Conservation (phyloP, 1,284 basidiomycete genomes). For the Ustilago loliicola region DNA sequence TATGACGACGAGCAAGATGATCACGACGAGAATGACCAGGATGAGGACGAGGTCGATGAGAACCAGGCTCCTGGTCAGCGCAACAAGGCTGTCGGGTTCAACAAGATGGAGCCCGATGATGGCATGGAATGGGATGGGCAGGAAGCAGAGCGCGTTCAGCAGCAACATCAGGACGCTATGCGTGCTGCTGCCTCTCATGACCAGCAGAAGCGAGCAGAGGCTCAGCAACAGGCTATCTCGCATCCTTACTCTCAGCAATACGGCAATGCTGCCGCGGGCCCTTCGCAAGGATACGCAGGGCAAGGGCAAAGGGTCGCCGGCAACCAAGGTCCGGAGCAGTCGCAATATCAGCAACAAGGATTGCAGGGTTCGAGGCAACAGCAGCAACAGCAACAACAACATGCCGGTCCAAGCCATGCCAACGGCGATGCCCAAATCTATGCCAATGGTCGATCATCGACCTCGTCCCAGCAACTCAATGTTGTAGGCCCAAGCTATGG, state of each 20-base stretch:
- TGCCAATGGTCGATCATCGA: slow-evolving; percentile 31
- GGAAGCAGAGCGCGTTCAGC: slow-evolving; percentile 70
- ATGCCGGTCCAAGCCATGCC: slow-evolving; percentile 9
- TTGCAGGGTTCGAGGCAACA: slow-evolving; percentile 58
- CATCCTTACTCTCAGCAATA: slow-evolving; percentile 34
- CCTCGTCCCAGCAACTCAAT: slow-evolving; percentile 25
- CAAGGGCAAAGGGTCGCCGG: slow-evolving; percentile 11
- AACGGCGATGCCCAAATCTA: slow-evolving; percentile 20
- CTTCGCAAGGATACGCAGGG: slow-evolving; percentile 20
- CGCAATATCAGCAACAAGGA: slow-evolving; percentile 62
- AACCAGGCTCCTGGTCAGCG: slow-evolving; percentile 13
- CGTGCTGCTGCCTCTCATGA: slow-evolving; percentile 22
- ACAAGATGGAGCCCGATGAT: slow-evolving; percentile 73
- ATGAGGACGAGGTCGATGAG: slow-evolving; percentile 8
- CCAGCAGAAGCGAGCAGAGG: slow-evolving; percentile 22
- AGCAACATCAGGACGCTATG: slow-evolving; percentile 43
- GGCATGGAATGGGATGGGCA: slow-evolving; percentile 73
- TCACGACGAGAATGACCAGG: slow-evolving; percentile 20
- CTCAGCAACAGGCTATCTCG: slow-evolving; percentile 25
- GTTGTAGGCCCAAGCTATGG: slow-evolving; percentile 35
- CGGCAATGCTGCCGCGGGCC: slow-evolving; percentile 11
- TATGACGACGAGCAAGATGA: slow-evolving; percentile 45
- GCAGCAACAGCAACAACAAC: slow-evolving; percentile 50
- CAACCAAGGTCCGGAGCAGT: slow-evolving; percentile 10
- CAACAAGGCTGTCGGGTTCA: slow-evolving; percentile 23